Base-by-base conservation (phyloP, 768 basidiomycete genomes). In the Kwoniella europaea region DNA sequence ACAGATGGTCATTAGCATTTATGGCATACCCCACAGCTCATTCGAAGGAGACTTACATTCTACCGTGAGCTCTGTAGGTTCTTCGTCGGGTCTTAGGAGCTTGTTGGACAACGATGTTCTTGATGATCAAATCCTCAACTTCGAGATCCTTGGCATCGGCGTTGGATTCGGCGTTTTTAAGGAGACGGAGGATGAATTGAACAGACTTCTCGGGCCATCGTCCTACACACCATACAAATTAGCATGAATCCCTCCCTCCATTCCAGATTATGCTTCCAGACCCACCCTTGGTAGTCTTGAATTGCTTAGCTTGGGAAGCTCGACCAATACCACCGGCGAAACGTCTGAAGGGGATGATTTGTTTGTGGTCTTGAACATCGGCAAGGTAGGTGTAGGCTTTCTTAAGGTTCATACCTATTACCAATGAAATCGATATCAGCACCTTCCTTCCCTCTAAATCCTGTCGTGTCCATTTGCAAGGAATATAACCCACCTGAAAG, bases 131-230 rank as follows among this genome's bases (percentile, higher is more conserved):
- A 73, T 95, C 94, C 79, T 98, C 96, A 71, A 93, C 87, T 68
- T 93, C 92, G 74, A 99, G 87, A 86, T 90, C 93, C 88, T 99
- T 99, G 79, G 93, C 93, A 81, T 98, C 95, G 73, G 97, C 97
- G 85, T 99, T 99, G 77, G 97, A 91, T 85, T 98, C 96, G 54
- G 97, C 97, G 85, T 99, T 99, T 89, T 98, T 98, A 83, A 99
- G 86, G 65, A 99, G 89, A 76, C 92, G 90, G 73, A 91, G 88
- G 84, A 99, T 91, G 88, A 94, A 96, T 85, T 91, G 91, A 86
- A 97, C 90, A 62, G 94, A 98, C 87, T 99, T 98, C 87, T 93
- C 95, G 84, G 97, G 97, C 97, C 97, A 98, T 84, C 97, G 96
- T 90, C 97, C 96, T 98, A 57, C 50, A n/a, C 29, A 43, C 16